Percentiles rank a stretch among this genome's conserved stretches.
Conservation (phyloP, 805 yeast genomes). For the Debaryomyces castellii region DNA sequence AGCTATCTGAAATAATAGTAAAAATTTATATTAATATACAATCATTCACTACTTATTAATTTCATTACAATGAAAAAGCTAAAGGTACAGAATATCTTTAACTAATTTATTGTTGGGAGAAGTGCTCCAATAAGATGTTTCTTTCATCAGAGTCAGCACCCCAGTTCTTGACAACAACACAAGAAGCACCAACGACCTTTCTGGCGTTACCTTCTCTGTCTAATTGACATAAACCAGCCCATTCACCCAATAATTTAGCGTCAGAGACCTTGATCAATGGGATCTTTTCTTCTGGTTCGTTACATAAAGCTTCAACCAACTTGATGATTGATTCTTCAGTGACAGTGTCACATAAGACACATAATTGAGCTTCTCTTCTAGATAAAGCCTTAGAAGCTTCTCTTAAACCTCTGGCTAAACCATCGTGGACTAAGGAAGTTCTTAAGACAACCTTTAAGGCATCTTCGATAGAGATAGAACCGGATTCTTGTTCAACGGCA, state of each 20-base stretch:
- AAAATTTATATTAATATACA: constrained; percentile 14
- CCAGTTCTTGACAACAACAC: constrained; percentile 99
- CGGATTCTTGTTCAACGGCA: constrained; percentile 84
- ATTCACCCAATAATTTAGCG: constrained; percentile 99
- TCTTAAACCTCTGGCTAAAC: constrained; percentile 99
- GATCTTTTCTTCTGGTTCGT: constrained; percentile 93
- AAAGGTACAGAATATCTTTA: constrained; percentile 2
- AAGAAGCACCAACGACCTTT: constrained; percentile 99
- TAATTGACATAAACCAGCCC: constrained; percentile 99
- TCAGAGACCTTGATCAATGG: constrained; percentile 99
- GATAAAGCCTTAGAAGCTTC: constrained; percentile 99
- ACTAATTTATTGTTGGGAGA: constrained; percentile 74
- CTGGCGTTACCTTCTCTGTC: constrained; percentile 99
- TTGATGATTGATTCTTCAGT: constrained; percentile 96
- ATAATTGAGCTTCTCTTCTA: constrained; percentile 95
- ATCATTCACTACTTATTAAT: constrained; percentile 8
- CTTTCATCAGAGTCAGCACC: constrained; percentile 99
- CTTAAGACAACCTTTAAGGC: constrained; percentile 97
- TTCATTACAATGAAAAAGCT: not conserved
- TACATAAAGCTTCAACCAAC: constrained; percentile 98
- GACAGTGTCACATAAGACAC: constrained; percentile 97
- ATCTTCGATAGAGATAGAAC: constrained; percentile 94
- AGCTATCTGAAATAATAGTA: constrained; percentile 3
- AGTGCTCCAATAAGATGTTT: constrained; percentile 92
- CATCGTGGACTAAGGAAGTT: constrained; percentile 97